Evolutionary conservation across 2,329 filamentous ascomycete species (phyloP), one percentile per base, ranked within the genome.

Genomic region (Annulohypoxylon truncatum): DNA sequence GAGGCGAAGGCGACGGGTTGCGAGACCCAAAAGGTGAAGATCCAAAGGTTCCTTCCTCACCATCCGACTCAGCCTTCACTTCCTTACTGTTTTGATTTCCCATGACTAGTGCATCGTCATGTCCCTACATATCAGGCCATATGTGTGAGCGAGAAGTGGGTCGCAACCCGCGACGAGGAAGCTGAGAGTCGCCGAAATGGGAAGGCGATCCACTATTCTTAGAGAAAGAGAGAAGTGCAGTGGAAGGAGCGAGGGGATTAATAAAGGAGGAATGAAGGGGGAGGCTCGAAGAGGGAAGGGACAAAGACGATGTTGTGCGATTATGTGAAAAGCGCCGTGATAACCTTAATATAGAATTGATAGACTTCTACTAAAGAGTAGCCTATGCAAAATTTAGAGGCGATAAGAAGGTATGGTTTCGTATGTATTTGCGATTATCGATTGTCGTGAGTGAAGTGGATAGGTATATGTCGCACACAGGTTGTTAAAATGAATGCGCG

Each of bases 11-110:
- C 15, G 60, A 57, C 24, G 61, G 58, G 26, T 48, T 3, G 8
- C 28, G 44, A 6, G 9, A 38, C 10, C 4, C n/a, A 20, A 22
- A 28, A 42, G 31, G 26, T n/a, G 31, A 29, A 13, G 29, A 48
- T 46, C 22, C 40, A 4, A 20, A 15, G 18, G 35, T 42, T 20
- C 40, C 53, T 22, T 51, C 31, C 13, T 13, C 18, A 46, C 46
- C 46, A 10, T 64, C 65, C 50, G 47, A 29, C 31, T 61, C 56
- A n/a, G 29, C 33, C 57, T 61, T 64, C 24, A 46, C 52, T 51
- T 54, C 33, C n/a, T n/a, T 61, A 29, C 61, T 67, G 44, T 15
- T 48, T 44, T 51, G 28, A 47, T 67, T 61, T 28, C 65, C 65
- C 65, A 67, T 67, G 42, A 35, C 61, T 35, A 52, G 26, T 3